phyloP scores from a whole-genome alignment of 176 grass and related monocot species.

The bread wheat (Triticum aestivum) region IWGSC_CS_RefSeq_v2.1 NC_057806.1:522430089-522430588 shows the following conservation, averaged over 20 bases:
- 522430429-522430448: background rate
- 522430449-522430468: background rate
- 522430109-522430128: constrained; percentile 52
- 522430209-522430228: constrained; percentile 59
- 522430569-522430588: background rate
- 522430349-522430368: constrained; percentile 55
- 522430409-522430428: background rate
- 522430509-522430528: too few species aligned
- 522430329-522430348: background rate
- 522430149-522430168: constrained; percentile 80
- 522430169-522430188: constrained; percentile 85
- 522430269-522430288: constrained; percentile 46
- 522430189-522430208: constrained; percentile 84
- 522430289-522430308: constrained; percentile 22
- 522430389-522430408: background rate
- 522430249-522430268: constrained; percentile 65
- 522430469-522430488: background rate
- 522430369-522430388: constrained; percentile 26
- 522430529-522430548: background rate
- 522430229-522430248: constrained; percentile 49
- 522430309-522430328: background rate
- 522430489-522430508: too few species aligned
- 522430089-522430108: constrained; percentile 60
- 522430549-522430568: background rate
- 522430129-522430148: constrained; percentile 67